These are phyloP conservation scores for Colletotrichum neosansevieriae DNA, from an alignment of 2,329 filamentous ascomycete genomes.

Conservation along the genomic window DNA sequence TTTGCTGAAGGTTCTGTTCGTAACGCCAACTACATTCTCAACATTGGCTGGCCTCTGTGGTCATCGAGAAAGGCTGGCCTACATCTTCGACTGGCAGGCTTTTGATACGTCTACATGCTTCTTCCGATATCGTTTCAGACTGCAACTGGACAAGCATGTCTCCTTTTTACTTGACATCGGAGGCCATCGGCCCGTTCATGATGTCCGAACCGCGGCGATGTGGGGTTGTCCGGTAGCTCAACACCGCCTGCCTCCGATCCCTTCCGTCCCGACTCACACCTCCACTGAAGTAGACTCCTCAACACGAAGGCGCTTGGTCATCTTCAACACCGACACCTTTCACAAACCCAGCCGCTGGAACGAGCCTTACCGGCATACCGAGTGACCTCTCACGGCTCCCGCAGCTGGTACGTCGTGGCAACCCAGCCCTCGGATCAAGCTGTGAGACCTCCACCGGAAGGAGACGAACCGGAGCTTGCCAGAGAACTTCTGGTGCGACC, in stretches of 20 bases:
- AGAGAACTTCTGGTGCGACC: background rate
- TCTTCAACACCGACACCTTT: slow-evolving; percentile 47
- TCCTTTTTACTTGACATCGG: no score
- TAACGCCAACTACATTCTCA: no score
- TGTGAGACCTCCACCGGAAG: slow-evolving; percentile 1
- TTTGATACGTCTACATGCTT: background rate
- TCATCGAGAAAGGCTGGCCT: no score
- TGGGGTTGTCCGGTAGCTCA: background rate
- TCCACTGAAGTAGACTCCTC: background rate
- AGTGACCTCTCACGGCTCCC: slow-evolving; percentile 53
- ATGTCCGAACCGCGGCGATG: background rate
- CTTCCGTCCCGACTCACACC: background rate
- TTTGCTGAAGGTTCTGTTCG: no score
- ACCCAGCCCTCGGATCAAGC: slow-evolving; percentile 50
- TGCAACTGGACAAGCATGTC: no score
- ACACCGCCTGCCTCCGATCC: background rate
- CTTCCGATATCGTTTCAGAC: no score
- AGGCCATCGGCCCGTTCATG: no score
- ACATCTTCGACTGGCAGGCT: no score
- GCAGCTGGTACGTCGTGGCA: slow-evolving; percentile 53
- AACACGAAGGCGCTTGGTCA: background rate
- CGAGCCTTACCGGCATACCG: slow-evolving; percentile 56
- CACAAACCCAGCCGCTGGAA: slow-evolving; percentile 55
- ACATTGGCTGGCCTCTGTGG: no score
- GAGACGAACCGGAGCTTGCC: slow-evolving; percentile 1